Conservation (phyloP, 306 rosid species). For the Rosa chinensis region DNA sequence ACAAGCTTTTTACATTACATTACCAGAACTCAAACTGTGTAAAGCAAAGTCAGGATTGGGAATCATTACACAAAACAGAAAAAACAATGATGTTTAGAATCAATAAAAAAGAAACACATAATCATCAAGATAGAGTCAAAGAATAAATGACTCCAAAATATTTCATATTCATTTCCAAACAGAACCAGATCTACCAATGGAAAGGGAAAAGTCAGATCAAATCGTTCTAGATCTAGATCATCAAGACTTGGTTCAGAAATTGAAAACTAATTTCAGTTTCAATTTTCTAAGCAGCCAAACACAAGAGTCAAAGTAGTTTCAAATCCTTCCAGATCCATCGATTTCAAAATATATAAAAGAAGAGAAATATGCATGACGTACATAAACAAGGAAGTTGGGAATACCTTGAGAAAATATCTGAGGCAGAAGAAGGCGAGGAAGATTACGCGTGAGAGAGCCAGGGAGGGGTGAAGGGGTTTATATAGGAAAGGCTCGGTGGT, state of each 20-base stretch:
- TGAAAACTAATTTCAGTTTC: background rate
- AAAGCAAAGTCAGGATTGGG: background rate
- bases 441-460: background rate
- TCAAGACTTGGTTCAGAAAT: background rate
- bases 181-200: constrained; percentile 14
- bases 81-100: background rate
- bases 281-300: background rate
- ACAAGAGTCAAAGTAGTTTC: background rate
- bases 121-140: background rate
- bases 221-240: background rate
- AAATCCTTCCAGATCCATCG: background rate
- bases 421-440: background rate
- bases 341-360: background rate
- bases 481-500: constrained; percentile 38
- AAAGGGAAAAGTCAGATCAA: background rate
- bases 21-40: background rate
- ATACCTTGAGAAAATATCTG: background rate
- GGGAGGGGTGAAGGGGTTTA: background rate
- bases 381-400: background rate
- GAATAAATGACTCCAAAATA: background rate
- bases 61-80: background rate
- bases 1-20: background rate
- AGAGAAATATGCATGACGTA: too few relatives aligned
- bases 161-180: background rate
- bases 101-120: too few relatives aligned